Percentiles rank a stretch among this genome's conserved stretches.
phyloP scores from a whole-genome alignment of 1,284 basidiomycete species.

The Melampsora occidentalis region DNA sequence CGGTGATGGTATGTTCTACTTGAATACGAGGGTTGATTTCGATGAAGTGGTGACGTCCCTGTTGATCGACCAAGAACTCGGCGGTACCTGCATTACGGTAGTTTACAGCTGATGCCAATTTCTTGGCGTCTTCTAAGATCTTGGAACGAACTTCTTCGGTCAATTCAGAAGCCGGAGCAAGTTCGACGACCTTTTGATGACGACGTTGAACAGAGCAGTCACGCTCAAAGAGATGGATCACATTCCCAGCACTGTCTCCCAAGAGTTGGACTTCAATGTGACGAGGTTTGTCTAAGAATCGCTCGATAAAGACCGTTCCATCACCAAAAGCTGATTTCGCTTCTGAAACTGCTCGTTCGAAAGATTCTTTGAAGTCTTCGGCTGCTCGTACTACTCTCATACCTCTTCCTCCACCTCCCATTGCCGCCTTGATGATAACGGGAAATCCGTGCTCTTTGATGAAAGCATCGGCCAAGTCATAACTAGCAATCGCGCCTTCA shows the following conservation, averaged over 20 bases:
- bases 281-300: constrained; percentile 90
- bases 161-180: constrained; percentile 92
- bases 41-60: constrained; percentile 95
- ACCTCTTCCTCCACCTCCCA: constrained; percentile 96
- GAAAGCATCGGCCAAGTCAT: constrained; percentile 78
- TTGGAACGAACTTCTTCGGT: constrained; percentile 84
- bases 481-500: constrained; percentile 81
- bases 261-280: constrained; percentile 97
- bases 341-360: constrained; percentile 89
- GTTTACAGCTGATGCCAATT: constrained; percentile 82
- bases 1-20: constrained; percentile 85
- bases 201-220: constrained; percentile 97
- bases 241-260: constrained; percentile 85
- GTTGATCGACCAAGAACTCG: constrained; percentile 77
- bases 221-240: constrained; percentile 94
- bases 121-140: constrained; percentile 87
- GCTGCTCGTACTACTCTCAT: constrained; percentile 97
- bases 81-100: constrained; percentile 97
- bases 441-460: constrained; percentile 95
- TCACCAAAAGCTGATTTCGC: constrained; percentile 96
- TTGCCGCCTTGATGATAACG: constrained; percentile 71
- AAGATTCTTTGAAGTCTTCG: constrained; percentile 82
- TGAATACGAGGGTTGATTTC: constrained; percentile 96
- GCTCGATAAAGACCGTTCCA: constrained; percentile 97
- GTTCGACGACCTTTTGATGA: constrained; percentile 98